A percentile compares a stretch with the other conserved stretches of the same genome.
Evolutionary conservation across 176 grass and related monocot species (phyloP).

Genomic region (Bonia amplexicaulis): DNA sequence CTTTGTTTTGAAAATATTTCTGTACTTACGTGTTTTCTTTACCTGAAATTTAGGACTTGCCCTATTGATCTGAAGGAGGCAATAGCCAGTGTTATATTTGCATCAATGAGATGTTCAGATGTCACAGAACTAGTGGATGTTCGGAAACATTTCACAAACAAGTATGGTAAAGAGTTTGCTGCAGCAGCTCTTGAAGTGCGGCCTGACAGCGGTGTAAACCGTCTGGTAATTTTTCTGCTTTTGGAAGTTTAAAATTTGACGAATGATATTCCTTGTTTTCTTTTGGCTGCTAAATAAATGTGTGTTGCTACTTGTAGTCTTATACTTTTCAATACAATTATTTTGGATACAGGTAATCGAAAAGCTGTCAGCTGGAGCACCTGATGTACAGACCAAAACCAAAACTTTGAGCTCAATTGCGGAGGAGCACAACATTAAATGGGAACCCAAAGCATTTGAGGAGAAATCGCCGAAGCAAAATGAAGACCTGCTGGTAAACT

Average conservation of each 20-base stretch:
- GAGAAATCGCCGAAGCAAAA: slow-evolving; percentile 63
- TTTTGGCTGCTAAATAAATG: background rate
- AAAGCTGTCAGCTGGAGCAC: slow-evolving; percentile 85
- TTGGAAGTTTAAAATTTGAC: background rate
- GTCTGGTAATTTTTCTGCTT: slow-evolving; percentile 50
- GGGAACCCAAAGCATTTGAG: slow-evolving; percentile 84
- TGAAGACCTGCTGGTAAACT: slow-evolving; percentile 65
- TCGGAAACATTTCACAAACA: slow-evolving; percentile 71
- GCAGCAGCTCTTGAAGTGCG: slow-evolving; percentile 84
- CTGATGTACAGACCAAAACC: slow-evolving; percentile 73
- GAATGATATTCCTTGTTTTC: background rate
- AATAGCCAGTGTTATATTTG: slow-evolving; percentile 92
- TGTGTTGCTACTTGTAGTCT: background rate
- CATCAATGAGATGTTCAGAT: slow-evolving; percentile 90
- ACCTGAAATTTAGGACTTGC: slow-evolving; percentile 51
- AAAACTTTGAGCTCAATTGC: slow-evolving; percentile 81
- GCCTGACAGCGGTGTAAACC: slow-evolving; percentile 74
- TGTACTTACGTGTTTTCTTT: slow-evolving; percentile 15
- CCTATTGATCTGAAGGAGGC: slow-evolving; percentile 96
- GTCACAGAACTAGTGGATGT: slow-evolving; percentile 82
- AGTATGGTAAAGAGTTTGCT: slow-evolving; percentile 95
- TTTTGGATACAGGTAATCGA: slow-evolving; percentile 62
- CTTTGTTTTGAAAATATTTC: background rate
- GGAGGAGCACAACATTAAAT: slow-evolving; percentile 80
- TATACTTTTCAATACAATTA: background rate